Percentiles rank a stretch among this genome's conserved stretches.
These are phyloP conservation scores for Neonectria hederae DNA, from an alignment of 2,329 filamentous ascomycete species.

Conservation along the genomic window DNA sequence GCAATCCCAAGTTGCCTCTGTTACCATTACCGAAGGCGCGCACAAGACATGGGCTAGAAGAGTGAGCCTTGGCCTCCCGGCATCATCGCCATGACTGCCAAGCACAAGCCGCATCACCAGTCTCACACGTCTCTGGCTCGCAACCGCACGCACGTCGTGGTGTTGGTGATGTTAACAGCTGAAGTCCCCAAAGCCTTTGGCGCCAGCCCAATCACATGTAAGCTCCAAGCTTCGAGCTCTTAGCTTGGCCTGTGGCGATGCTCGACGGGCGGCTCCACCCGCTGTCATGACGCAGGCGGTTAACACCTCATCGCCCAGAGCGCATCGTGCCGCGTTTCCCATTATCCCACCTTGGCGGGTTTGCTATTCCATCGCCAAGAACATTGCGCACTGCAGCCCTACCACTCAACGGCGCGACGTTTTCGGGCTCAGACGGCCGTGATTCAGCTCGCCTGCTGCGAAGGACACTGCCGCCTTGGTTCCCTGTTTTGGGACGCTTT, in stretches of 20 bases:
- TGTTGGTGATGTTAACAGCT: constrained; percentile 4
- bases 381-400: background rate
- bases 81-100: background rate
- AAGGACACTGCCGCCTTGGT: background rate
- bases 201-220: constrained; percentile 3
- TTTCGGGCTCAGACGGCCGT: background rate
- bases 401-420: background rate
- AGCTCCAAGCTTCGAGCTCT: constrained; percentile 17
- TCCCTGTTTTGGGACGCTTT: constrained; percentile 4
- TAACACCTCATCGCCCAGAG: constrained; percentile 13
- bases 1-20: constrained; percentile 39
- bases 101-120: background rate
- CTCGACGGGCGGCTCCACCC: constrained; percentile 28
- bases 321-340: constrained; percentile 7
- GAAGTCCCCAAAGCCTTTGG: constrained; percentile 9
- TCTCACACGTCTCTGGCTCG: background rate
- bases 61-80: no score
- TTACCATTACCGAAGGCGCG: constrained; percentile 23
- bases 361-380: constrained; percentile 15
- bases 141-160: background rate
- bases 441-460: background rate
- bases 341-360: constrained; percentile 9
- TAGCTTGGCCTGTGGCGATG: constrained; percentile 33
- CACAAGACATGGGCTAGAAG: constrained; percentile 11
- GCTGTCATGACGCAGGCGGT: constrained; percentile 27